Percentiles rank a stretch among this genome's conserved stretches.
Conservation (phyloP, 2,329 filamentous ascomycete species). For the Alternaria sp. region DNA sequence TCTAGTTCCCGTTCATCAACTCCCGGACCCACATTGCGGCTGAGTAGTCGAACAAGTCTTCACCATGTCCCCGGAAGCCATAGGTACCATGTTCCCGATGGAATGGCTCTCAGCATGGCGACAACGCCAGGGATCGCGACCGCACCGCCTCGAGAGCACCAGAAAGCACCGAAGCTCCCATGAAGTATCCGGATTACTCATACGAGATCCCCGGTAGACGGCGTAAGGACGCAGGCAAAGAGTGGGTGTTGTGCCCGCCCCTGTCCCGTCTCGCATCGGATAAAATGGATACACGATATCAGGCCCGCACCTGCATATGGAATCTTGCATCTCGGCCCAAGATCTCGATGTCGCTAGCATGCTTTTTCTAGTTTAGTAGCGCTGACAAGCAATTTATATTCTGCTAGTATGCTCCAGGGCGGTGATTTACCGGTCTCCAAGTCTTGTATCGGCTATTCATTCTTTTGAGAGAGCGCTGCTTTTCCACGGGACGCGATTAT, state of each 20-base stretch:
- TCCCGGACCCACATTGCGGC: neutral
- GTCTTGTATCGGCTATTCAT: too few relatives aligned
- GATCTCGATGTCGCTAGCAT: constrained; percentile 8
- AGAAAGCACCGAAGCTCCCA: neutral
- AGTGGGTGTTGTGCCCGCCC: neutral
- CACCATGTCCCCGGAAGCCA: neutral
- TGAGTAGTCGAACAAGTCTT: neutral
- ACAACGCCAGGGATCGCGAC: neutral
- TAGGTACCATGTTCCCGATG: neutral
- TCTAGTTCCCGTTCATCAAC: neutral
- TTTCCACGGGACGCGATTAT: constrained; percentile 6
- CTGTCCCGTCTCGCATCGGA: constrained; percentile 3
- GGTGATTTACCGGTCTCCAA: neutral
- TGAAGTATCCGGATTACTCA: neutral
- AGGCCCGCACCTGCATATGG: neutral
- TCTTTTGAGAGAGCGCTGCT: neutral
- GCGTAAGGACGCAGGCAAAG: neutral
- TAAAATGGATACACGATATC: constrained; percentile 2
- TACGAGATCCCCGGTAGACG: neutral
- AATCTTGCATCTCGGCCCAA: neutral
- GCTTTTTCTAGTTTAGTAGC: neutral
- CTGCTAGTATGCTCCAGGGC: neutral
- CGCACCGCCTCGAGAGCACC: neutral
- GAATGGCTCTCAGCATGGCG: neutral
- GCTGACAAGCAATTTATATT: neutral